These are phyloP conservation scores for Trichophyton mentagrophytes DNA, from an alignment of 2,329 filamentous ascomycete species.

Conservation along the genomic window DNA sequence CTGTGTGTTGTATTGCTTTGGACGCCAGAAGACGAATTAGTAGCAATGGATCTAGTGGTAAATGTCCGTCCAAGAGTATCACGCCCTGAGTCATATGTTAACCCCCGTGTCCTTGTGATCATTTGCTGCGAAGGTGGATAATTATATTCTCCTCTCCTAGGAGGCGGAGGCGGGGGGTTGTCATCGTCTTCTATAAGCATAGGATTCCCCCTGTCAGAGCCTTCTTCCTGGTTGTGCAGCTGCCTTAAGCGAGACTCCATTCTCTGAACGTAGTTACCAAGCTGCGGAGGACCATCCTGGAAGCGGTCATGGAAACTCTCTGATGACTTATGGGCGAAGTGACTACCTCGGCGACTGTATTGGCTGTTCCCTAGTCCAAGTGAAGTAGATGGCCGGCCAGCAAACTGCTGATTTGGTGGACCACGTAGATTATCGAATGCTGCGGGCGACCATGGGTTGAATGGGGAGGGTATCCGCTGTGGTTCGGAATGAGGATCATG, in stretches of 20 bases:
- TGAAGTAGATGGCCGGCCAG: constrained; percentile 55
- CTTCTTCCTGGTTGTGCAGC: constrained; percentile 46
- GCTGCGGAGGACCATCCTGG: constrained; percentile 50
- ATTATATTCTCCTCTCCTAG: constrained; percentile 33
- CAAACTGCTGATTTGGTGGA: constrained; percentile 23
- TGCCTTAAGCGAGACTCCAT: constrained; percentile 75
- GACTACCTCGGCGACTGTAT: constrained; percentile 33
- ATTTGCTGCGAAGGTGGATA: constrained; percentile 27
- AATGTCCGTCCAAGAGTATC: constrained; percentile 62
- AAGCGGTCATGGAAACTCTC: constrained; percentile 41
- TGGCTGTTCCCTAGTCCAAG: constrained; percentile 51
- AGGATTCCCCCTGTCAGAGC: constrained; percentile 35
- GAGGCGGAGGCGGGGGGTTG: constrained; percentile 49
- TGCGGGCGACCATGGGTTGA: constrained; percentile 82
- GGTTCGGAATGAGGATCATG: constrained; percentile 42
- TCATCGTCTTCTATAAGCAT: constrained; percentile 35
- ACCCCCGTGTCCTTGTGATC: constrained; percentile 30
- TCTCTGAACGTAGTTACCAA: constrained; percentile 76
- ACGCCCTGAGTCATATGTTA: constrained; percentile 58
- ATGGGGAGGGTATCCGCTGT: constrained; percentile 36
- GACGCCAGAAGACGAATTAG: constrained; percentile 60
- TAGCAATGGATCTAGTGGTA: constrained; percentile 77
- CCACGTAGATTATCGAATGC: constrained; percentile 52
- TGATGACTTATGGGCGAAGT: constrained; percentile 41
- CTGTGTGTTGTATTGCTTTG: constrained; percentile 54